Base-by-base conservation (phyloP, 2,329 filamentous ascomycete species). In the Penicillium corylophilum region DNA sequence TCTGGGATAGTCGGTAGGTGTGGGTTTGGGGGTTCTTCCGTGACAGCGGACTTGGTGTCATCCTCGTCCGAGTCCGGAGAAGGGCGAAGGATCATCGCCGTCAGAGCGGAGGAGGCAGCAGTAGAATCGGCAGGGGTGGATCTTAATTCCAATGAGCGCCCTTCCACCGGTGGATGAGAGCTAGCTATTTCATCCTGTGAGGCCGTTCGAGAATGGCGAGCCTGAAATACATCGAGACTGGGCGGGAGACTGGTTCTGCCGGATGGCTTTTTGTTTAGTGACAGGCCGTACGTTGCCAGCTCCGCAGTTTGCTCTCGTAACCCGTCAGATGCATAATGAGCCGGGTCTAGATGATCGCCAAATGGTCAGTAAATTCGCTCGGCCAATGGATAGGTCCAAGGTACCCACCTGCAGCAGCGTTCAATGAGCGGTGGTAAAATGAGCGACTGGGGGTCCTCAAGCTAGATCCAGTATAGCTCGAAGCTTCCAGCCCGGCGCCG, bases 251-350 rank as follows among this genome's bases (percentile, higher is more conserved):
- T 62, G 22, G 59, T 62, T 12, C 60, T 54, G 29, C 65, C 60
- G n/a, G 59, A 60, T 26, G 65, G 62, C 18, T 56, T 58, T 40
- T 59, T 62, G 53, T 67, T 67, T 36, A 70, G 49, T 35, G 86
- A 86, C 24, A 96, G 80, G 44, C 90, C 86, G 68, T 92, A 90
- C 16, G 84, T 90, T 39, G 91, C 91, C 50, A 96, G 79, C 72
- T 95, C 90, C 46, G 90, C 89, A 2, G 91, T 95, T 67, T 94
- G 87, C 72, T 94, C 87, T 57, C 91, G 87, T 36, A 96, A 87
- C 59, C 85, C 88, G 53, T 86, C 84, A 29, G 80, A 81, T 35
- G 89, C 88, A 70, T 89, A 89, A 62, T 89, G 83, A 16, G 84
- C 81, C 61, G 83, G 87, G 66, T 93, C 88, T 72, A 82, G 67